A percentile compares a stretch with the other conserved stretches of the same genome.
phyloP scores from a whole-genome alignment of 768 basidiomycete species.

The Clavaria fumosa region DNA sequence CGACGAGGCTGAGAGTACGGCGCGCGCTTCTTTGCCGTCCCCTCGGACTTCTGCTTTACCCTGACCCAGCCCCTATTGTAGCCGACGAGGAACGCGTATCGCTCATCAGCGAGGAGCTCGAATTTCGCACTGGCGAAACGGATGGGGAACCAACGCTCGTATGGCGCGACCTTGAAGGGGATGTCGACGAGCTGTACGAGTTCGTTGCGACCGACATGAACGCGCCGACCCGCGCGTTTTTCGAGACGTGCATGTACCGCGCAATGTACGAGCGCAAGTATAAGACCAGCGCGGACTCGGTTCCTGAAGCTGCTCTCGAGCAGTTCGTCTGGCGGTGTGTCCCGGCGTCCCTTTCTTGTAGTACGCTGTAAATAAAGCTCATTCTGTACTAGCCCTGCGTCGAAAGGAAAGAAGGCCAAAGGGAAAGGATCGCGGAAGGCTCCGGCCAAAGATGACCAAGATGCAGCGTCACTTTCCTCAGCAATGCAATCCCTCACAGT shows the following conservation, averaged over 20 bases:
- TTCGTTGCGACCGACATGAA: constrained; percentile 74
- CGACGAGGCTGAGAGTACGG: constrained; percentile 80
- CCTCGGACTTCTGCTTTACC: background rate
- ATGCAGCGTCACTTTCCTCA: too few species aligned
- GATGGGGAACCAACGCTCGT: constrained; percentile 71
- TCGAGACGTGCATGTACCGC: constrained; percentile 88
- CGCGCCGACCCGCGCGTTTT: constrained; percentile 70
- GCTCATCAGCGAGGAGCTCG: constrained; percentile 79
- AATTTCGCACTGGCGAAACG: constrained; percentile 62
- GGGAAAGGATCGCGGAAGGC: too few species aligned
- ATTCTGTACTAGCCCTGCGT: constrained; percentile 21
- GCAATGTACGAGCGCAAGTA: constrained; percentile 96
- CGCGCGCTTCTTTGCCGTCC: constrained; percentile 1
- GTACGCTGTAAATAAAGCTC: background rate
- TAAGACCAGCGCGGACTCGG: constrained; percentile 51
- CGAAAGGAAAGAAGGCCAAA: constrained; percentile 2
- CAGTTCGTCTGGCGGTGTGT: constrained; percentile 75
- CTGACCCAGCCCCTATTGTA: constrained; percentile 17
- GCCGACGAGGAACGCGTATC: constrained; percentile 92
- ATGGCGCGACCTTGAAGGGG: constrained; percentile 87
- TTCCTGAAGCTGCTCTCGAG: constrained; percentile 51
- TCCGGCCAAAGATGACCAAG: too few species aligned
- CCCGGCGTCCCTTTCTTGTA: background rate
- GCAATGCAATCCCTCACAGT: too few species aligned
- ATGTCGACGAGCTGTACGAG: constrained; percentile 87